phyloP scores from a whole-genome alignment of 495 filamentous ascomycete genomes.

The Viridothelium virens region DNA sequence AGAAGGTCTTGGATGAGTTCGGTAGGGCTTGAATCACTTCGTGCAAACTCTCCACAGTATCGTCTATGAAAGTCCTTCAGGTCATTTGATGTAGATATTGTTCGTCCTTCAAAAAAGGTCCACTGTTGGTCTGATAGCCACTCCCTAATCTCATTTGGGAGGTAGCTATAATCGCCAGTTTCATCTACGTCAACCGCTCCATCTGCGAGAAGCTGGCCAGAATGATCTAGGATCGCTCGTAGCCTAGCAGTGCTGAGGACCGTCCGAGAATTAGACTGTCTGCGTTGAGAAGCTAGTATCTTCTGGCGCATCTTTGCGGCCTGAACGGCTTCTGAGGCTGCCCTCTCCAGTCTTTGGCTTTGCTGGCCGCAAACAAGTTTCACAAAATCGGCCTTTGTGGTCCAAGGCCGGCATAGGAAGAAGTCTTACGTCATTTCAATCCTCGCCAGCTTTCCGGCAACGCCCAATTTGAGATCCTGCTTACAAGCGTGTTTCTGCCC shows the following conservation, averaged over 20 bases:
- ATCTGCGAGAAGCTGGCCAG: background rate
- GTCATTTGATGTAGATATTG: conserved; percentile 1
- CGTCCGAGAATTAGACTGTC: background rate
- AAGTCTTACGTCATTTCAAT: background rate
- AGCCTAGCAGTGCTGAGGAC: background rate
- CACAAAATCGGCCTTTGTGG: conserved; percentile 1
- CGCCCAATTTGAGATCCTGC: background rate
- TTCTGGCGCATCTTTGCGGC: background rate
- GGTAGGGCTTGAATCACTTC: conserved; percentile 1
- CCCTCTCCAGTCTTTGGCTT: background rate
- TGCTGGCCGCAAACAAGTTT: background rate
- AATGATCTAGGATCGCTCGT: background rate
- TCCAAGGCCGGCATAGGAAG: background rate
- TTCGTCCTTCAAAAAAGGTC: background rate
- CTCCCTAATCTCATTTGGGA: conserved; percentile 1
- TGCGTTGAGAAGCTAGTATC: background rate
- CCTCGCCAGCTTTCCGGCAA: background rate
- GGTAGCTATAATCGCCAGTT: background rate
- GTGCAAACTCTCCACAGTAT: background rate
- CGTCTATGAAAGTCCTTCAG: background rate
- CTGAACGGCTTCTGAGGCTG: background rate
- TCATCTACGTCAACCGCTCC: background rate
- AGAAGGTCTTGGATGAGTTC: background rate
- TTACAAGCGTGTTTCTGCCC: background rate
- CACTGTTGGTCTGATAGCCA: conserved; percentile 1